Evolutionary conservation across 495 filamentous ascomycete genomes (phyloP), one percentile per base, ranked within the genome.

Genomic region (Sporormia fimetaria): DNA sequence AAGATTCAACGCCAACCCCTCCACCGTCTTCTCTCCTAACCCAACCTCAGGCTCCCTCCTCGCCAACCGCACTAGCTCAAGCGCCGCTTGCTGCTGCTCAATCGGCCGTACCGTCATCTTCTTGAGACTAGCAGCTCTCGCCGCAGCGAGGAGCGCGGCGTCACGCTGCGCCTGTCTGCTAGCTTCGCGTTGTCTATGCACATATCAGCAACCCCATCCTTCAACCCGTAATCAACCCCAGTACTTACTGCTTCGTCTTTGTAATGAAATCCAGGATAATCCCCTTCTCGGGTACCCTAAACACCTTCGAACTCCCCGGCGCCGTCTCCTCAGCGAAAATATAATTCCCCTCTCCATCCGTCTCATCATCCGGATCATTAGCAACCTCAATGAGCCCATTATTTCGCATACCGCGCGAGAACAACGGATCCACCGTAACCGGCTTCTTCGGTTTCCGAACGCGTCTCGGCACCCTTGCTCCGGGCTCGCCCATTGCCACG

Each of bases 331-430:
- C 61, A 29, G 41, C 41, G 44, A 53, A 55, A 14, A 61, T 51
- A 29, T 54, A 49, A 25, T 49, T 42, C 16, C 45, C 40, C 6
- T 64, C 59, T 23, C 71, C 74, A 10, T 66, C 62, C 24, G 62
- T 63, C 33, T 76, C 72, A 26, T 73, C 69, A 11, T 76, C 72
- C 4, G 66, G 66, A 15, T 81, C 74, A 27, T 77, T 65, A 24
- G 79, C 75, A 16, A 92, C 64, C 33, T 94, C 86, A 50, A 93
- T 80, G 49, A 76, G 63, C 15, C 87, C 85, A 44, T 83, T 81
- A 61, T 87, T 87, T 40, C 60, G 66, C 44, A 76, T 65, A 33
- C 78, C 83, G 37, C 83, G 66, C 20, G 59, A 51, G 6, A 73
- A 56, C 11, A 50, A 54, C 4, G 62, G 52, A 29, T 71, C 63